Percentiles rank a stretch among this genome's conserved stretches.
These are phyloP conservation scores for Kwoniella mangroviensis DNA, from an alignment of 768 basidiomycete genomes.

Conservation along the genomic window DNA sequence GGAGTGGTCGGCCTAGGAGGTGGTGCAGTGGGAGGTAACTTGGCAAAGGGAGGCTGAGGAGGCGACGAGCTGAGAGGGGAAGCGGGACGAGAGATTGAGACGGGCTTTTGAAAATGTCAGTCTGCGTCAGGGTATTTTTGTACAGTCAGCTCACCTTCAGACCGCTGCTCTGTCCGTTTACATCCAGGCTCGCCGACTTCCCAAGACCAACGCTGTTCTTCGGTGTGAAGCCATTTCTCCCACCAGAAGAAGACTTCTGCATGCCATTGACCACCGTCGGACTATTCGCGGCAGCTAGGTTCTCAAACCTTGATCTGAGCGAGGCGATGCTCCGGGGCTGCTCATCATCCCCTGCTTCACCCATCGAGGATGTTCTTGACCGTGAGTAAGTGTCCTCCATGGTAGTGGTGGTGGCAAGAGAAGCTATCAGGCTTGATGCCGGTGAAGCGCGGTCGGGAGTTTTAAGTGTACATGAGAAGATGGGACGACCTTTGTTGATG, in stretches of 20 bases:
- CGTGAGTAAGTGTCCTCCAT: neutral
- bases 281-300: slow-evolving; percentile 31
- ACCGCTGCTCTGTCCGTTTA: neutral
- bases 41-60: slow-evolving; percentile 3
- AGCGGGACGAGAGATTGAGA: slow-evolving; percentile 10
- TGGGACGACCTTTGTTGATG: slow-evolving; percentile 12
- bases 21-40: slow-evolving; percentile 8
- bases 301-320: slow-evolving; percentile 45
- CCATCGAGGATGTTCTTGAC: slow-evolving; percentile 5
- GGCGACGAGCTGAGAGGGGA: slow-evolving; percentile 15
- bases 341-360: slow-evolving; percentile 16
- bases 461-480: neutral
- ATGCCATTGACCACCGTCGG: neutral
- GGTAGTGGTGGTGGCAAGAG: neutral
- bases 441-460: neutral
- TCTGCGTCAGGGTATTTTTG: neutral
- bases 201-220: slow-evolving; percentile 13
- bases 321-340: slow-evolving; percentile 39
- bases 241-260: neutral
- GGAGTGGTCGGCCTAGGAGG: slow-evolving; percentile 25
- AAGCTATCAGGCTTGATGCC: neutral
- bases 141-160: slow-evolving; percentile 7
- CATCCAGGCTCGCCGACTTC: neutral
- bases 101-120: slow-evolving; percentile 3
- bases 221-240: slow-evolving; percentile 4